Evolutionary conservation across 176 grass and related monocot species (phyloP), one percentile per base, ranked within the genome.

Genomic region (Triticum urartu): DNA sequence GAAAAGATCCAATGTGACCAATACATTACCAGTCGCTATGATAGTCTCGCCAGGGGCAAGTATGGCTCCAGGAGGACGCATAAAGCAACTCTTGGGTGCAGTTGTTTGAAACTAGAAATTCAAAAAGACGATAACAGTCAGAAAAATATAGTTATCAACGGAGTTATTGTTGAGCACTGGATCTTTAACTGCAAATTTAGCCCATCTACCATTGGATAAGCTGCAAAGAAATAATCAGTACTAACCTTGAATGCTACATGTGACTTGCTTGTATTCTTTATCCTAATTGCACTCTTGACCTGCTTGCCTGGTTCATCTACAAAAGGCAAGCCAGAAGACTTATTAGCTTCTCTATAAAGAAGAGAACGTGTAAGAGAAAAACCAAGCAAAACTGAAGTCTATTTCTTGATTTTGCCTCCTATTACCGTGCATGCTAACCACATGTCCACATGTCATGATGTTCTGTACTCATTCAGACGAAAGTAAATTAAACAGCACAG

Each of bases 271-370:
- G 90, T 93, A 82, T 99, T 99, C 83, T 99, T 99, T 88, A 96
- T 99, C 93, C 85, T 92, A 75, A 99, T 86, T 43, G 94, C 97
- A 24, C 97, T 99, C 79, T 64, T 99, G 42, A 91, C 97, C 90
- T 96, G 94, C 81, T 99, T 95, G 42, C 97, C 97, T 84, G 94
- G 92, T 93, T 99, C 92, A 91, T 99, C 97, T 99, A 88, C 72
- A 89, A 35, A 75, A 77, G 60, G 17, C 3, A 93, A 85, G 33
- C 75, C 8, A 0, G 32, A 18, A 36, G 45, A 68, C 64, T 13
- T 45, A 69, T 80, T 75, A 90, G 80, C 58, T 47, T 87, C 74
- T 79, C 40, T 79, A 72, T 39, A 69, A 33, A 78, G 59, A 84
- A 81, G 33, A 81, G 15, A 9, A 26, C 36, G 39, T 80, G 33